Conservation (phyloP, 2,329 filamentous ascomycete genomes). For the Colletotrichum coccodes region DNA sequence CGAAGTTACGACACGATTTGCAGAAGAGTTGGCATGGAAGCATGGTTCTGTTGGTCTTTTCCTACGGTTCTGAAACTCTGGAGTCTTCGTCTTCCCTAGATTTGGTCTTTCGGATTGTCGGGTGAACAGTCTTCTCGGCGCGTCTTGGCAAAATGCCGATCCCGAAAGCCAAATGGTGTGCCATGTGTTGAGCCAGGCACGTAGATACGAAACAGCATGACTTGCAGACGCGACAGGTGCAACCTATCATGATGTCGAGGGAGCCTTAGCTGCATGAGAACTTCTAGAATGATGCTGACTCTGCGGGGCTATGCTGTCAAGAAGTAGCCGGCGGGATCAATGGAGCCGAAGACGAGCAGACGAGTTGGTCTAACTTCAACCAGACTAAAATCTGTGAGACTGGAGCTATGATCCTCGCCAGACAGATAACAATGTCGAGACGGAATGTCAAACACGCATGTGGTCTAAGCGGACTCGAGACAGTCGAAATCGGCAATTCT, state of each 20-base stretch:
- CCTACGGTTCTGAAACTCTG: background rate
- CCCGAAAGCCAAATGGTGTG: background rate
- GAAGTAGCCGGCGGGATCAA: constrained; percentile 4
- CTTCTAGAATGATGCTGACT: background rate
- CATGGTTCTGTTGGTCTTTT: background rate
- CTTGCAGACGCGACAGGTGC: background rate
- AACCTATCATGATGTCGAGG: background rate
- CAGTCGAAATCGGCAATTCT: background rate
- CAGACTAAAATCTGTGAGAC: background rate
- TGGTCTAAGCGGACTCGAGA: background rate
- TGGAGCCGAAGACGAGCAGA: background rate
- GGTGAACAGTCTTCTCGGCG: constrained; percentile 15
- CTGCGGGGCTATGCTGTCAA: background rate
- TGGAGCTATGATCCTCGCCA: background rate
- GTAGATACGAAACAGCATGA: background rate
- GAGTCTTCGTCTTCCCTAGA: background rate
- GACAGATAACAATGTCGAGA: background rate
- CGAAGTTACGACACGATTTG: too few species aligned
- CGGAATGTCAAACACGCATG: background rate
- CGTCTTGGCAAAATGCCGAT: constrained; percentile 6
- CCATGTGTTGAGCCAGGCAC: background rate
- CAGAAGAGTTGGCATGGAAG: too few species aligned
- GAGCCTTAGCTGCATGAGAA: background rate
- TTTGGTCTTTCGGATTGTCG: background rate
- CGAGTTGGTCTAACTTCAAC: background rate